Conservation (phyloP, 2,329 filamentous ascomycete genomes). For the Sporothrix euskadiensis region DNA sequence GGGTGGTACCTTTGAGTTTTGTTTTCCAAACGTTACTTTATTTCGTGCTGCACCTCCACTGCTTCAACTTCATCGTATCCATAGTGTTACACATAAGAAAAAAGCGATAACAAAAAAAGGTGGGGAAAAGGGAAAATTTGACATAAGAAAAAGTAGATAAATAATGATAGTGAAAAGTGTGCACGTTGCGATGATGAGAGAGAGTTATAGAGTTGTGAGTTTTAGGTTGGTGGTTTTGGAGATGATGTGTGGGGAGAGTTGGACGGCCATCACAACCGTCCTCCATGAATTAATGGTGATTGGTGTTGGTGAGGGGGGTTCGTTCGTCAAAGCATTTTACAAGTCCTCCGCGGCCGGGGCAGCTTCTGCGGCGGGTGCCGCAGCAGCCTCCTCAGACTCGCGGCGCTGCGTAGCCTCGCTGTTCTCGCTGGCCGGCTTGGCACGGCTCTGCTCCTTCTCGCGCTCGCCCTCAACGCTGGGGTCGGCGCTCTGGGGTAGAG, state of each 20-base stretch:
- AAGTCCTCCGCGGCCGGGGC: neutral
- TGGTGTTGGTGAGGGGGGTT: neutral
- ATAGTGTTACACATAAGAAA: slow-evolving; percentile 21
- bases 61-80: slow-evolving; percentile 20
- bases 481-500: slow-evolving; percentile 45
- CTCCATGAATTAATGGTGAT: neutral
- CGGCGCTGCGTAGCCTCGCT: slow-evolving; percentile 52
- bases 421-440: slow-evolving; percentile 64
- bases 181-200: neutral
- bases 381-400: neutral
- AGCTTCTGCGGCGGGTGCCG: neutral
- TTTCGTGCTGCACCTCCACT: neutral
- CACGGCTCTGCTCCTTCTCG: slow-evolving; percentile 55
- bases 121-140: neutral
- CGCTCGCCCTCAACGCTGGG: slow-evolving; percentile 61
- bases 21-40: neutral
- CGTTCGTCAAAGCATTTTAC: neutral
- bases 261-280: neutral
- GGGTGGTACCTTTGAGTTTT: neutral
- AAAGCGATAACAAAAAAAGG: neutral
- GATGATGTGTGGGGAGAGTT: neutral
- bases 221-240: neutral
- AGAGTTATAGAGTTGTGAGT: neutral
- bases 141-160: slow-evolving; percentile 11
- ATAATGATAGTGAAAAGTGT: neutral